Evolutionary conservation across 495 filamentous ascomycete genomes (phyloP), one percentile per base, ranked within the genome.

Genomic region (Podospora appendiculata): DNA sequence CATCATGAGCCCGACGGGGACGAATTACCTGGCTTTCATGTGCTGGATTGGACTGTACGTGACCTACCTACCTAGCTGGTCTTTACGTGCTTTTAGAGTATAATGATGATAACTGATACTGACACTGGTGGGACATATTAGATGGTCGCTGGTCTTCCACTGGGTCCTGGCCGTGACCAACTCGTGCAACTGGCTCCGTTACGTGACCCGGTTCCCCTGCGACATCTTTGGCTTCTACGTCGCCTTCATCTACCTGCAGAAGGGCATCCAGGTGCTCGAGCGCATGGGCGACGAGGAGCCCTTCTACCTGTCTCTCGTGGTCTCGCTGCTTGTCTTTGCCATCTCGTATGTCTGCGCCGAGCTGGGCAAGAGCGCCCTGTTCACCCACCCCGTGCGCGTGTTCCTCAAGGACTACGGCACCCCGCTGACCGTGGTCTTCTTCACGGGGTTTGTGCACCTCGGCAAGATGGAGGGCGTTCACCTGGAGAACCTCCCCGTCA

Each of bases 141-240:
- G 76, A 41, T 93, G 88, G 88, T 85, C 87, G 0, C 68, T 90
- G 47, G 70, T 88, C 17, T 87, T 92, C 74, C 88, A 93, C 64
- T 88, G 84, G 83, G 64, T 86, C 40, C 74, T 92, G 8, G 88
- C 88, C 17, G 75, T 90, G 43, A 87, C 85, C 6, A 93, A 93
- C 60, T 76, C 84, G 10, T 90, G 88, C 67, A 89, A 93, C 65
- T 87, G 75, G 48, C 69, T 93, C 3, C 83, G 78, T 58, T 91
- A 88, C 63, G 88, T 93, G 18, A 92, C 88, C 9, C 78, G 86
- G 9, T 93, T 93, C 61, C 86, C 86, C 40, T 90, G 88, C 62
- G 88, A 93, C 60, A 89, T 88, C 57, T 92, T 93, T 60, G 88
- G 88, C 6, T 90, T 91, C 64, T 93, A 93, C 63, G 88, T 93